Evolutionary conservation across 140 eudicot genomes (phyloP), one percentile per base, ranked within the genome.

Genomic region (Artemisia princeps): DNA sequence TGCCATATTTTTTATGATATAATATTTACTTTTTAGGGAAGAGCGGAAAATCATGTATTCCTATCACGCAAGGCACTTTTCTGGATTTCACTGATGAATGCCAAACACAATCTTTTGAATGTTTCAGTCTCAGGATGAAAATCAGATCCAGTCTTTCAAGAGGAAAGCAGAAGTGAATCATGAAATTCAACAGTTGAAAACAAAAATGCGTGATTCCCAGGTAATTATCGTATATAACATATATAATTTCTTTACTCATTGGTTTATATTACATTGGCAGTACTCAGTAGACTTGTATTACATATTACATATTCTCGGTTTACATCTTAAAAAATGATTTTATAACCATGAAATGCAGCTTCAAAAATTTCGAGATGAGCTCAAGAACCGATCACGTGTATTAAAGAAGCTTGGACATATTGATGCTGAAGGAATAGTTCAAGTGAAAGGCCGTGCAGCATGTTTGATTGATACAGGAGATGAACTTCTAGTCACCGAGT

Each of bases 201-300:
- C 95, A 9, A 94, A 83, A 77, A 94, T 88, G 94, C 95, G 96
- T 54, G 99, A 94, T 74, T 94, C 99, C 53, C 99, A 86, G 99
- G 99, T 94, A 76, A 53, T 12, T 8, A 10, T 51, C 4, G 11
- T 54, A 72, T 42, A 1, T 19, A 0, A 2, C 52, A 28, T 62
- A 46, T 20, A 13, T 42, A 5, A 17, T 14, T 37, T 55, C 15
- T 16, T 60, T 44, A 23, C 30, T 10, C 6, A 12, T 60, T 33
- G 19, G 46, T 51, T 62, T 51, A 8, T 37, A 8, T 13, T 15
- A 50, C 73, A 20, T 71, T 10, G 51, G 68, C 49, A 48, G 13
- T 48, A 48, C 6, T 13, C 15, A 58, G 45, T 58, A 58, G n/a
- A 58, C 20, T 26, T 26, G 45, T 58, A 26, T 67, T 55, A 68